These are phyloP conservation scores for Mortierella alpina DNA, from an alignment of 192 early-diverging fungal genomes.

Conservation along the genomic window DNA sequence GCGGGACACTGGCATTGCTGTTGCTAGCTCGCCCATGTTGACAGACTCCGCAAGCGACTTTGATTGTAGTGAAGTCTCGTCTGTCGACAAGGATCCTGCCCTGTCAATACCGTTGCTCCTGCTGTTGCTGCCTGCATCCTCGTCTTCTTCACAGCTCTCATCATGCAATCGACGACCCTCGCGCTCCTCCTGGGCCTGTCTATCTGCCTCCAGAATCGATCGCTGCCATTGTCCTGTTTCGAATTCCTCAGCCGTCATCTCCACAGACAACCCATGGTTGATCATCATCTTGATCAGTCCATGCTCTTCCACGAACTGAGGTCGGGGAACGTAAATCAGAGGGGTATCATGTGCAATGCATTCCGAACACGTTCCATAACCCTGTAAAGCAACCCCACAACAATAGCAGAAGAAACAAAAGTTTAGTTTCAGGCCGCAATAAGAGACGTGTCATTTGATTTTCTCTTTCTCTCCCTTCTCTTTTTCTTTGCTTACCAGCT, in stretches of 20 bases:
- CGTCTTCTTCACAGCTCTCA: constrained; percentile 5
- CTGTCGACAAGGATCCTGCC: constrained; percentile 56
- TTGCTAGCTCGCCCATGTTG: background rate
- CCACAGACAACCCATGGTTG: constrained; percentile 63
- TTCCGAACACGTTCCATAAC: constrained; percentile 74
- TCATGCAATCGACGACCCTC: constrained; percentile 19
- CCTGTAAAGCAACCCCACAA: constrained; percentile 21
- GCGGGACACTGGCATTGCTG: background rate
- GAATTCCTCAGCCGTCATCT: constrained; percentile 65
- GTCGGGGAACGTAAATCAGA: constrained; percentile 68
- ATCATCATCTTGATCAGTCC: constrained; percentile 67
- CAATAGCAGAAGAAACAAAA: too few species aligned
- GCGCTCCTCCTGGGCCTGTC: constrained; percentile 29
- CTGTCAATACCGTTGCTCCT: too few species aligned
- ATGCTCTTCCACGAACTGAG: constrained; percentile 70
- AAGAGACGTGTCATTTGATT: too few species aligned
- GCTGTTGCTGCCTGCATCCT: background rate
- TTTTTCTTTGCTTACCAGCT: constrained; percentile 53
- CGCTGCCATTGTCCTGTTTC: constrained; percentile 65
- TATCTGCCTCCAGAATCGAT: constrained; percentile 58
- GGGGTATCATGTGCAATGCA: constrained; percentile 68
- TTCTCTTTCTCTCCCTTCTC: too few species aligned
- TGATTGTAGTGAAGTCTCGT: constrained; percentile 58
- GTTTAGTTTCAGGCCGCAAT: too few species aligned
- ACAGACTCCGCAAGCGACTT: constrained; percentile 45